Percentiles rank a stretch among this genome's conserved stretches.
phyloP scores from a whole-genome alignment of 345 rosid species.

The Brassica juncea region DNA sequence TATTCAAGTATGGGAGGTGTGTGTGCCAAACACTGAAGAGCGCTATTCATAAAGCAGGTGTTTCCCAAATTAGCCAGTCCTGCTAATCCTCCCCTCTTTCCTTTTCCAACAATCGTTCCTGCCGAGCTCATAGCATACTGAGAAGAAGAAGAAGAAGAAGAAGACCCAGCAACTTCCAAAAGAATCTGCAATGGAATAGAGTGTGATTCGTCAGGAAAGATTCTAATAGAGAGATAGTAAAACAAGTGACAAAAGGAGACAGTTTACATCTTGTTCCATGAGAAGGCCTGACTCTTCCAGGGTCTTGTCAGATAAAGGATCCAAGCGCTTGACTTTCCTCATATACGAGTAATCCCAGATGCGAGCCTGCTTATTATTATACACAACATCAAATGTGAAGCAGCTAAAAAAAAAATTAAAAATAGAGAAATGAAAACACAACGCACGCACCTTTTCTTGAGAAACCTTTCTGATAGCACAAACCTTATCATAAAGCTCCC shows the following conservation, averaged over 20 bases:
- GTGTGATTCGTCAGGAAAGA: neutral
- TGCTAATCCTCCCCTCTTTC: slow-evolving; percentile 79
- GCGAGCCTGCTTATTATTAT: slow-evolving; percentile 31
- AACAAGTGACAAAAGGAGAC: slow-evolving; percentile 1
- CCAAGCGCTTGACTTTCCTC: slow-evolving; percentile 47
- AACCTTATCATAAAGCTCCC: slow-evolving; percentile 71
- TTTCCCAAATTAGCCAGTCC: slow-evolving; percentile 93
- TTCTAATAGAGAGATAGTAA: neutral
- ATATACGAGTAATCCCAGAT: slow-evolving; percentile 80
- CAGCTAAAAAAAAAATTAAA: slow-evolving; percentile 35
- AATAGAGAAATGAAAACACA: slow-evolving; percentile 18
- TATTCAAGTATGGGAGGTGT: slow-evolving; percentile 81
- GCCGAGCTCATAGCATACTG: slow-evolving; percentile 59
- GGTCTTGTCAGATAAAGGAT: slow-evolving; percentile 44
- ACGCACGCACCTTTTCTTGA: slow-evolving; percentile 57
- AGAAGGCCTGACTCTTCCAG: slow-evolving; percentile 76
- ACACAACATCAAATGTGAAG: slow-evolving; percentile 24
- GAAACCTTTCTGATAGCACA: slow-evolving; percentile 57
- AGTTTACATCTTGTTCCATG: slow-evolving; percentile 85
- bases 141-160: slow-evolving; percentile 45
- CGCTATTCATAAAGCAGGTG: slow-evolving; percentile 97
- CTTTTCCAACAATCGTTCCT: slow-evolving; percentile 65
- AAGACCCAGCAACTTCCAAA: slow-evolving; percentile 60
- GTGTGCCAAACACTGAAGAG: slow-evolving; percentile 92
- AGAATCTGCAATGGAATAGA: slow-evolving; percentile 60